Evolutionary conservation across 2,329 filamentous ascomycete genomes (phyloP).

Genomic region (Penicillium hesseltinei): DNA sequence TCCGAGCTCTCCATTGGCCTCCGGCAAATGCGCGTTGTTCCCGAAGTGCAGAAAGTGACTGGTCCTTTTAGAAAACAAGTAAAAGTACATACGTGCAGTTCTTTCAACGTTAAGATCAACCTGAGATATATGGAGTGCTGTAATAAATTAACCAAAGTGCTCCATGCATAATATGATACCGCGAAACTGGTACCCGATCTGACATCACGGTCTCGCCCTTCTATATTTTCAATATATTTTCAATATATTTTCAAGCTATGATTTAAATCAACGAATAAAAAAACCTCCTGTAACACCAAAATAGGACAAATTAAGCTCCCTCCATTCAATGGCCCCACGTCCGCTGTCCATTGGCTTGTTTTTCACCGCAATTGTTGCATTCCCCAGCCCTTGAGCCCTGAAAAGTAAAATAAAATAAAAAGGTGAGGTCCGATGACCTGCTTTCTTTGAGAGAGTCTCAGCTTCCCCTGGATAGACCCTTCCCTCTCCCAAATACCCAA

Average conservation of each 20-base stretch:
- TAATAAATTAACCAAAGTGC: not conserved
- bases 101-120: not conserved
- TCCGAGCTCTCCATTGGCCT: not conserved
- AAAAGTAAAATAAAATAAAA: not conserved
- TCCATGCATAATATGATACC: not conserved
- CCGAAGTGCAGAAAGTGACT: not conserved
- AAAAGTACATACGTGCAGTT: not conserved
- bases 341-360: constrained; percentile 1
- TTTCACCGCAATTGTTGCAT: constrained; percentile 14
- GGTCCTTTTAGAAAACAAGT: not conserved
- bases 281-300: not conserved
- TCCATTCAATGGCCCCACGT: not conserved
- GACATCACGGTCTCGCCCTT: not conserved
- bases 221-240: not conserved
- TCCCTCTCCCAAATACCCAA: not conserved
- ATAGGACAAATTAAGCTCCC: not conserved
- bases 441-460: not conserved
- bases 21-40: not conserved
- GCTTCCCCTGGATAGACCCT: not conserved
- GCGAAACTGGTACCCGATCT: not conserved
- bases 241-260: not conserved
- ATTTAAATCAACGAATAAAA: not conserved
- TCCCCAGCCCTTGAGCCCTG: not conserved
- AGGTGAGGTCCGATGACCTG: not conserved
- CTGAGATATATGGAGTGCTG: not conserved